phyloP scores from a whole-genome alignment of 169 alveolate genomes.

The Plasmodium yoelii region DNA sequence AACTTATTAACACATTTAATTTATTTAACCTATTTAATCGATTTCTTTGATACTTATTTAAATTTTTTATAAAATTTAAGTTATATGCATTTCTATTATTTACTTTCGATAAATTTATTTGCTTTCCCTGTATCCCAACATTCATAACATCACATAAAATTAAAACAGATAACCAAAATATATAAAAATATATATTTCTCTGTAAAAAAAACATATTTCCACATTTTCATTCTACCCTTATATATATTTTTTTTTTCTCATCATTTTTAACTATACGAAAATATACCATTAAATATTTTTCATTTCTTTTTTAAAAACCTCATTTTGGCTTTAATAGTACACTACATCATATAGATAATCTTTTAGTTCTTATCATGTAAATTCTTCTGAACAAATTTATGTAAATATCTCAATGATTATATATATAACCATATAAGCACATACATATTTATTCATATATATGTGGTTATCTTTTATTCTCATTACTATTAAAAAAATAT shows the following conservation, averaged over 20 bases:
- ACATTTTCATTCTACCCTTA: not conserved
- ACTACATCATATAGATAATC: no score
- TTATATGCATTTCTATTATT: slow-evolving; percentile 10
- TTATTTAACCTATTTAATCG: no score
- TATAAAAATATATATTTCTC: slow-evolving; percentile 9
- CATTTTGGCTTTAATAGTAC: no score
- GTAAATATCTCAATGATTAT: no score
- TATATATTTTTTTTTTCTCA: not conserved
- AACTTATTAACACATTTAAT: slow-evolving; percentile 62
- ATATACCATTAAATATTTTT: not conserved
- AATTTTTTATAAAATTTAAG: slow-evolving; percentile 16
- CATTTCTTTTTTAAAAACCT: not conserved
- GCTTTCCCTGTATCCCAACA: not conserved
- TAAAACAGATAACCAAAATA: slow-evolving; percentile 9
- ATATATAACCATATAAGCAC: no score
- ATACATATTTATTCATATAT: no score
- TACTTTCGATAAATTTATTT: not conserved
- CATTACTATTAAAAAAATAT: no score
- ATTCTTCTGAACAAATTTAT: no score
- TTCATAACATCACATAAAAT: slow-evolving; percentile 5
- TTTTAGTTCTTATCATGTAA: no score
- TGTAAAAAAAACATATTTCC: slow-evolving; percentile 66
- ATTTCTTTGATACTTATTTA: not conserved
- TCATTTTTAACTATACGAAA: not conserved
- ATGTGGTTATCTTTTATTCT: no score